Conservation (phyloP, 2,329 filamentous ascomycete species). For the Aspergillus fumigatus region DNA sequence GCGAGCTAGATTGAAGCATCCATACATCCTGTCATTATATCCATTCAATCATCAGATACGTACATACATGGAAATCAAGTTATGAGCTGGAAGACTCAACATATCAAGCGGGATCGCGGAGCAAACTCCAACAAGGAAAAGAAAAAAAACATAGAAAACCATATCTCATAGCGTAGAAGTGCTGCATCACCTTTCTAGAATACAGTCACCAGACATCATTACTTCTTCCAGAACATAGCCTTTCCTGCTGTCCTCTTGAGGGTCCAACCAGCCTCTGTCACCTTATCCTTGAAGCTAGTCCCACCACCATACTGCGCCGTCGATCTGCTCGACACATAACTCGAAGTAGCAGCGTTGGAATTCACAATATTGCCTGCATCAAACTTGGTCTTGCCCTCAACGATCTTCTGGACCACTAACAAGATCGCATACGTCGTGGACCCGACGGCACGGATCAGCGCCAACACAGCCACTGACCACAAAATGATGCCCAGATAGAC, state of each 20-base stretch:
- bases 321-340: constrained; percentile 17
- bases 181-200: not conserved
- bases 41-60: constrained; percentile 9
- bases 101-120: constrained; percentile 5
- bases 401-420: constrained; percentile 75
- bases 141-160: constrained; percentile 10
- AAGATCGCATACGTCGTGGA: constrained; percentile 76
- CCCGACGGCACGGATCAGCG: constrained; percentile 82
- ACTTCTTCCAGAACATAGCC: constrained; percentile 40
- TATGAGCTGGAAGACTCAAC: constrained; percentile 8
- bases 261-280: constrained; percentile 33
- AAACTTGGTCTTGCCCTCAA: constrained; percentile 74
- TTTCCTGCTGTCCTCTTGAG: constrained; percentile 30
- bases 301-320: constrained; percentile 29
- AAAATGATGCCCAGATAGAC: constrained; percentile 90
- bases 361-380: constrained; percentile 33
- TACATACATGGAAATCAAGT: constrained; percentile 5
- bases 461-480: constrained; percentile 82
- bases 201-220: constrained; percentile 7
- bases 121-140: constrained; percentile 9
- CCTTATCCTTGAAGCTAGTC: constrained; percentile 31
- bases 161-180: constrained; percentile 1
- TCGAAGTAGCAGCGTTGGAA: constrained; percentile 18
- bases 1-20: not conserved
- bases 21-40: constrained; percentile 12